These are phyloP conservation scores for Rhizomucor pusillus DNA, from an alignment of 371 early-diverging fungal genomes.

Conservation along the genomic window DNA sequence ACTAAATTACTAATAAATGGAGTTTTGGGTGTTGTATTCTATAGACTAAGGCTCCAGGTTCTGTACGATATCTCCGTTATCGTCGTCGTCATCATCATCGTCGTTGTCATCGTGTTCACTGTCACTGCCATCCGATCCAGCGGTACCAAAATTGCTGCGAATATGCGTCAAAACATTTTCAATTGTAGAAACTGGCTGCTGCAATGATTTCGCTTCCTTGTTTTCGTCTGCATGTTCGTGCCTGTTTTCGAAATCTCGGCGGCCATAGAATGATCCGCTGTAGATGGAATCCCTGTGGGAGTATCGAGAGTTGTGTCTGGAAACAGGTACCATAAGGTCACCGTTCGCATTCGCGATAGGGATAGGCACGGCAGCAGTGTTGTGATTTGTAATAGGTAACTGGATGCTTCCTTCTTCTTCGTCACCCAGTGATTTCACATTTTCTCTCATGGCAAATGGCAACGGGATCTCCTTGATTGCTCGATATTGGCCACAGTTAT, in stretches of 20 bases:
- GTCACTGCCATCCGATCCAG: constrained; percentile 12
- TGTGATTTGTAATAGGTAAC: background rate
- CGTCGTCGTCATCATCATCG: constrained; percentile 19
- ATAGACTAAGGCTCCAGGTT: background rate
- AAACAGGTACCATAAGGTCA: constrained; percentile 1
- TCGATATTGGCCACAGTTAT: constrained; percentile 83
- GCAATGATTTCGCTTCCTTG: constrained; percentile 4
- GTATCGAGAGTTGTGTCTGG: constrained; percentile 3
- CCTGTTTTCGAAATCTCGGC: constrained; percentile 47
- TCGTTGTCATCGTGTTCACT: constrained; percentile 21
- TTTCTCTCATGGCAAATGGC: constrained; percentile 50
- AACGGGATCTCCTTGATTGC: constrained; percentile 87
- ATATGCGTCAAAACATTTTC: constrained; percentile 23
- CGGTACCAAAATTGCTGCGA: constrained; percentile 12
- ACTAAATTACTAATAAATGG: background rate
- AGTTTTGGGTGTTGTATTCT: background rate
- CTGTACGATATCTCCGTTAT: background rate
- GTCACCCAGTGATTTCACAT: constrained; percentile 19
- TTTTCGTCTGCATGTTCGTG: constrained; percentile 27
- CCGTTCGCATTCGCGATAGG: constrained; percentile 2
- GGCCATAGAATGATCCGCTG: constrained; percentile 43
- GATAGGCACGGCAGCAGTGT: constrained; percentile 7
- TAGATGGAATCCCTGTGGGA: constrained; percentile 8
- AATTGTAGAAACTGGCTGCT: constrained; percentile 6
- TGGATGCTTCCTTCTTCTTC: constrained; percentile 20